Evolutionary conservation across 192 early-diverging fungal genomes (phyloP), one percentile per base, ranked within the genome.

Genomic region (Gamsiella multidivaricata): DNA sequence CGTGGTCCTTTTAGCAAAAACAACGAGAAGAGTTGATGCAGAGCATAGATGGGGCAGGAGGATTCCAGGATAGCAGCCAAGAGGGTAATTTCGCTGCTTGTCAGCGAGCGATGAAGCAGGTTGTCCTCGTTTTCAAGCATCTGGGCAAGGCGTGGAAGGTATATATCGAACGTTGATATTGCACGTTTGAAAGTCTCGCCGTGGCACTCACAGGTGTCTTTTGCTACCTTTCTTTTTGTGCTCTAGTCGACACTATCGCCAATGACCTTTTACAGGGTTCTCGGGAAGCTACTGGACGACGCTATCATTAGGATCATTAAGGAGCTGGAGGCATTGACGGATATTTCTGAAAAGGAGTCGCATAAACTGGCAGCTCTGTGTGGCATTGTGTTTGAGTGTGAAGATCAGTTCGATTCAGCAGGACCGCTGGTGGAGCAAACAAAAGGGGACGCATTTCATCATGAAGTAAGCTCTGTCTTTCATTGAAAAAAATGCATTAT

Each of bases 61-160:
- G 65, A 10, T 82, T 89, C 32, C 59, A 65, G 1, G 61, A 81
- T 25, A 59, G 51, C 2, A 67, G 66, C 17, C 78, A 78, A n/a
- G 86, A 89, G 25, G 65, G 28, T 20, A 75, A 70, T 20, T 88
- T 81, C 59, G 81, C 82, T 34, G 65, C 70, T 10, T 82, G 78
- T 26, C 85, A 89, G 56, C 60, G 54, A 18, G 71, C 83, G 5
- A 82, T 88, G 72, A 89, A 88, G 45, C 60, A 83, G 49, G 67
- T 88, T 22, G 50, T 88, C 8, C 69, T 83, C 15, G 82, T 83
- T 33, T 69, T 88, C 20, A 80, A 67, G 25, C 67, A 68, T 22
- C 54, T 91, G 22, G 75, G 76, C 28, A 87, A 85, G 47, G 80
- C 80, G 5, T 91, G 84, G 87, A 87, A 85, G 86, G 88, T 89